Conservation (phyloP, 306 rosid genomes). For the Citrullus colocynthis region DNA sequence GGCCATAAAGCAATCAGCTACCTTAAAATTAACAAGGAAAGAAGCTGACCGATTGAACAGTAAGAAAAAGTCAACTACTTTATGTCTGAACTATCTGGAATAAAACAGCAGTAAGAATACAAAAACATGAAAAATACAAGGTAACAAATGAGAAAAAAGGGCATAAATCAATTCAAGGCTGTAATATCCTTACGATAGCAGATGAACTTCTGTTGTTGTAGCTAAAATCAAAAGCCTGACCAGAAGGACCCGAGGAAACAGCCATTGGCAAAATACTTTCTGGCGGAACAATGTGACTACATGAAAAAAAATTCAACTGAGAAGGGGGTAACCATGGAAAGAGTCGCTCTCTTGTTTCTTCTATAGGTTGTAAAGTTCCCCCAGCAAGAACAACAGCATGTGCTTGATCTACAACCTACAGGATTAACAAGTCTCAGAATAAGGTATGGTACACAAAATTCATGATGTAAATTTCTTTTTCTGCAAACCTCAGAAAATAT, state of each 20-base stretch:
- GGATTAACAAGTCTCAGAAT: constrained; percentile 9
- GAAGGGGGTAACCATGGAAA: constrained; percentile 60
- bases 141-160: background rate
- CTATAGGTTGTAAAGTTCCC: constrained; percentile 88
- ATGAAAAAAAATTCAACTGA: constrained; percentile 71
- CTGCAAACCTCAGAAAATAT: constrained; percentile 77
- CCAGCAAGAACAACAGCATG: constrained; percentile 86
- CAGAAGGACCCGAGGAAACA: constrained; percentile 78
- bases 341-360: constrained; percentile 84
- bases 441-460: background rate
- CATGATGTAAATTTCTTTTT: constrained; percentile 6
- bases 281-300: constrained; percentile 77
- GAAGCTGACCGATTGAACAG: background rate
- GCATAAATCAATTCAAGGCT: constrained; percentile 5
- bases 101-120: background rate
- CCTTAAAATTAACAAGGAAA: background rate
- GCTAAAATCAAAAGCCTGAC: constrained; percentile 76
- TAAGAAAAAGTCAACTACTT: background rate
- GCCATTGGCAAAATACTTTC: constrained; percentile 79
- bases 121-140: background rate
- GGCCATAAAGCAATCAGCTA: constrained; percentile 17
- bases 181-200: constrained; percentile 33
- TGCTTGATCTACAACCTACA: constrained; percentile 71
- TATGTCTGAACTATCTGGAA: background rate
- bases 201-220: constrained; percentile 59